These are phyloP conservation scores for Porogramme epimiltina DNA, from an alignment of 1,284 basidiomycete species.

Conservation along the genomic window DNA sequence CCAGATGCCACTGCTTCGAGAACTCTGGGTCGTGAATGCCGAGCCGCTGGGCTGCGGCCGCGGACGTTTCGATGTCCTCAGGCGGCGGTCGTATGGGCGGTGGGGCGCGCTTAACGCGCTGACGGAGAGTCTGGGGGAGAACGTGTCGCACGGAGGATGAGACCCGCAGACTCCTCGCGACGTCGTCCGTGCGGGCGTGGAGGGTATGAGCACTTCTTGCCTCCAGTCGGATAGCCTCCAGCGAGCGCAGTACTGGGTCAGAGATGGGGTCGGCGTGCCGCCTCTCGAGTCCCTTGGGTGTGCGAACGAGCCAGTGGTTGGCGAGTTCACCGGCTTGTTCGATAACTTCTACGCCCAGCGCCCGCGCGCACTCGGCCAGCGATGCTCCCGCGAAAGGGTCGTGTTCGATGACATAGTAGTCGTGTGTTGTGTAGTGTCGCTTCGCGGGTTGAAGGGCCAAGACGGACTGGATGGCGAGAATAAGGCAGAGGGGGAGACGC, in stretches of 20 bases:
- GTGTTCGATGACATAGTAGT: constrained; percentile 90
- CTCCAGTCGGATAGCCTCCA: constrained; percentile 46
- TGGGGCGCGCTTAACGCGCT: constrained; percentile 71
- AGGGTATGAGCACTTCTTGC: constrained; percentile 28
- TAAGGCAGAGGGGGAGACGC: constrained; percentile 32
- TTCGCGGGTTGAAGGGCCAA: constrained; percentile 40
- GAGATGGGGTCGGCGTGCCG: constrained; percentile 39
- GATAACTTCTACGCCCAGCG: constrained; percentile 83
- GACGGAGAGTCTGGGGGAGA: constrained; percentile 59
- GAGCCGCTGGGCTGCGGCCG: constrained; percentile 61
- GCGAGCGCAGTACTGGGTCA: constrained; percentile 57
- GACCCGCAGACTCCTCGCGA: constrained; percentile 42
- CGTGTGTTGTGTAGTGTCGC: constrained; percentile 75
- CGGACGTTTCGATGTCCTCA: constrained; percentile 37
- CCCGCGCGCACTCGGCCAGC: constrained; percentile 56
- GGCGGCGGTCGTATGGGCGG: constrained; percentile 44
- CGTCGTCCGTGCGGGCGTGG: constrained; percentile 40
- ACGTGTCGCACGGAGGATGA: constrained; percentile 60
- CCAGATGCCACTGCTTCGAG: constrained; percentile 89
- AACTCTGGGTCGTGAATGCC: constrained; percentile 89
- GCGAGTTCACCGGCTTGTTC: constrained; percentile 86
- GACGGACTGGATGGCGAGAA: constrained; percentile 33
- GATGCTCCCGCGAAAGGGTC: constrained; percentile 55
- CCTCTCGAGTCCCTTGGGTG: constrained; percentile 40
- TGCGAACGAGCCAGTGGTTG: constrained; percentile 86